Evolutionary conservation across 805 yeast genomes (phyloP).

Genomic region (Brettanomyces nanus): DNA sequence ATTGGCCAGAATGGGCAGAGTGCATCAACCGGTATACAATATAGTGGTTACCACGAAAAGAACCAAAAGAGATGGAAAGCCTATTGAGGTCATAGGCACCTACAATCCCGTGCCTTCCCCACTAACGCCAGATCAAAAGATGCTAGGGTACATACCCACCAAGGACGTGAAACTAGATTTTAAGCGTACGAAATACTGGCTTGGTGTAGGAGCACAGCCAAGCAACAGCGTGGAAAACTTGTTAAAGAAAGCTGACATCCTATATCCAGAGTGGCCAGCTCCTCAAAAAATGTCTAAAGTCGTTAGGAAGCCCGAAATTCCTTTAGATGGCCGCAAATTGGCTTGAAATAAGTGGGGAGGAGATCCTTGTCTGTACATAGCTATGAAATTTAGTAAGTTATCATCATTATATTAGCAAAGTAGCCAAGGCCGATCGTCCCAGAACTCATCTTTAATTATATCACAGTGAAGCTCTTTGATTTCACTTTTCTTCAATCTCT

Average conservation of each 20-base stretch:
- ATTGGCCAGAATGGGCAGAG: conserved; percentile 88
- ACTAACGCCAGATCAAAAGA: conserved; percentile 51
- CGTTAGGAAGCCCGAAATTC: conserved; percentile 14
- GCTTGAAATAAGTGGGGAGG: conserved; percentile 8
- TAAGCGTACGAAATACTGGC: conserved; percentile 88
- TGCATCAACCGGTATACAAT: conserved; percentile 79
- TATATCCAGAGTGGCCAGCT: conserved; percentile 51
- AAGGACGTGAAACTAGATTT: conserved; percentile 84
- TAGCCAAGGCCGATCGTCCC: conserved; percentile 41
- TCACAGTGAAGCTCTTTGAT: conserved; percentile 47
- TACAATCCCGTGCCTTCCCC: conserved; percentile 80
- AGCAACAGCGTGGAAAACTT: conserved; percentile 71
- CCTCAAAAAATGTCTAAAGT: conserved; percentile 26
- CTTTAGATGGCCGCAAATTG: conserved; percentile 18
- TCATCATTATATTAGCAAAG: conserved; percentile 6
- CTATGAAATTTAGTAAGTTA: background rate
- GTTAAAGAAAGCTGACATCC: conserved; percentile 70
- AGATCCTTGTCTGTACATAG: conserved; percentile 5
- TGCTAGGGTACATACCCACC: conserved; percentile 46
- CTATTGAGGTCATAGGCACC: conserved; percentile 92
- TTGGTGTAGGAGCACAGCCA: conserved; percentile 96
- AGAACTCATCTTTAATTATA: conserved; percentile 54
- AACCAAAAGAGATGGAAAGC: conserved; percentile 78
- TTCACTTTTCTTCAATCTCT: conserved; percentile 39
- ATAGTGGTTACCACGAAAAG: conserved; percentile 77